phyloP scores from a whole-genome alignment of 2,329 filamentous ascomycete species.

The Cadophora sp. region DNA sequence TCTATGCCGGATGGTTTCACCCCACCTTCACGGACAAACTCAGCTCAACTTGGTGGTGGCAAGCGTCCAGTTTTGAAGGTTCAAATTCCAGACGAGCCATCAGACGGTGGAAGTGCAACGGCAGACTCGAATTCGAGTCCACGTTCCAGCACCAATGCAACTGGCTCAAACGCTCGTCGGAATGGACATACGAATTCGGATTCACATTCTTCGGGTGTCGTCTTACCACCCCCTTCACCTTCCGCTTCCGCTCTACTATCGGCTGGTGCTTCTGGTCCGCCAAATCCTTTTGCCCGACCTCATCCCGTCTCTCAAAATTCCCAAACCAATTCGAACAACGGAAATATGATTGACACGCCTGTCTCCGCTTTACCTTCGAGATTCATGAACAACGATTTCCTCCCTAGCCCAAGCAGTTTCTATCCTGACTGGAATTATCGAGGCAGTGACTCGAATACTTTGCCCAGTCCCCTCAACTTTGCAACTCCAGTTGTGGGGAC shows the following conservation, averaged over 20 bases:
- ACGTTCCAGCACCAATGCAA: slow-evolving; percentile 39
- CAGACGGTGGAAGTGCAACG: slow-evolving; percentile 74
- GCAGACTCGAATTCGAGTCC: slow-evolving; percentile 69
- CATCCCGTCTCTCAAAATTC: slow-evolving; percentile 67
- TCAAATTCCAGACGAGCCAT: slow-evolving; percentile 91
- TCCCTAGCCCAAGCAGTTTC: slow-evolving; percentile 91
- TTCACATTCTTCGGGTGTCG: slow-evolving; percentile 71
- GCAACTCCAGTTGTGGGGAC: slow-evolving; percentile 76
- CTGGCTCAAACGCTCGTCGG: slow-evolving; percentile 37
- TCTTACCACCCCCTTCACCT: slow-evolving; percentile 91
- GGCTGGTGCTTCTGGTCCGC: slow-evolving; percentile 88
- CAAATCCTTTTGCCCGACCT: slow-evolving; percentile 93
- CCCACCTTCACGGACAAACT: slow-evolving; percentile 81
- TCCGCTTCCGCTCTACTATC: slow-evolving; percentile 81
- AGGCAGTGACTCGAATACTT: slow-evolving; percentile 76
- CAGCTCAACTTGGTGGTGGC: slow-evolving; percentile 68
- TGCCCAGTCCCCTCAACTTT: slow-evolving; percentile 92
- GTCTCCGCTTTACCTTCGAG: slow-evolving; percentile 93
- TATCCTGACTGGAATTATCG: slow-evolving; percentile 89
- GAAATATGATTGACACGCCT: slow-evolving; percentile 73
- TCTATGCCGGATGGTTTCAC: slow-evolving; percentile 72
- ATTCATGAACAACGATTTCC: slow-evolving; percentile 85
- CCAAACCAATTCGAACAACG: slow-evolving; percentile 45
- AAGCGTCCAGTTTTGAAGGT: slow-evolving; percentile 87
- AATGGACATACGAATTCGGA: slow-evolving; percentile 47